Evolutionary conservation across 140 eudicot species (phyloP).

Genomic region (Ambrosia hybrid): DNA sequence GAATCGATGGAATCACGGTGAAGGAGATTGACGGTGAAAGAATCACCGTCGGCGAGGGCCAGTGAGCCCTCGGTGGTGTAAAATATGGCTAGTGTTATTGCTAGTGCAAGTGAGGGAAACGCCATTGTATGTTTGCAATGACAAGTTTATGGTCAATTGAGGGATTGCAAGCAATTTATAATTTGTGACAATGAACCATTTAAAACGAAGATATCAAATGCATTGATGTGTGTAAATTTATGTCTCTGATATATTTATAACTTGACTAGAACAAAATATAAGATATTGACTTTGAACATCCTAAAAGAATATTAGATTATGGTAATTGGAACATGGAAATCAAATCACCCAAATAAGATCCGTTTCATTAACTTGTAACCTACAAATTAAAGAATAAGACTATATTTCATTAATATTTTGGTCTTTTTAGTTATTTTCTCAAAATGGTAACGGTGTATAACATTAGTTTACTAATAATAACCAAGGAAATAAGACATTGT

Average conservation of each 20-base stretch:
- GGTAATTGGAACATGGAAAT: neutral
- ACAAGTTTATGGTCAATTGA: neutral
- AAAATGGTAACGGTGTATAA: neutral
- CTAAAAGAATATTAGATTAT: neutral
- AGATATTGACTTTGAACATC: neutral
- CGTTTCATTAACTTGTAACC: neutral
- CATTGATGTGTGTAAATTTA: neutral
- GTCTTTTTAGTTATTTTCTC: neutral
- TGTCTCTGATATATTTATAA: neutral
- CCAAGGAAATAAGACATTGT: neutral
- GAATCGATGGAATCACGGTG: constrained; percentile 48
- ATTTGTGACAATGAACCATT: neutral
- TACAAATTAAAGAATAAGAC: too few species aligned
- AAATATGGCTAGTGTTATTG: constrained; percentile 25
- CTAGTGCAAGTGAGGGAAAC: constrained; percentile 18
- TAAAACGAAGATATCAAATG: neutral
- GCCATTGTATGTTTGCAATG: constrained; percentile 16
- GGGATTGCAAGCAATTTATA: constrained; percentile 9
- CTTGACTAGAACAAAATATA: neutral
- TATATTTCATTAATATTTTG: too few species aligned
- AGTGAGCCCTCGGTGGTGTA: constrained; percentile 6
- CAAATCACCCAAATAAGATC: neutral
- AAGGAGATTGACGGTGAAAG: constrained; percentile 40
- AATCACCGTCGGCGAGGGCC: neutral
- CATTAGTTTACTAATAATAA: neutral